Evolutionary conservation across 208 protist genomes (phyloP), one percentile per base, ranked within the genome.

Genomic region (Trypanosoma congolense): DNA sequence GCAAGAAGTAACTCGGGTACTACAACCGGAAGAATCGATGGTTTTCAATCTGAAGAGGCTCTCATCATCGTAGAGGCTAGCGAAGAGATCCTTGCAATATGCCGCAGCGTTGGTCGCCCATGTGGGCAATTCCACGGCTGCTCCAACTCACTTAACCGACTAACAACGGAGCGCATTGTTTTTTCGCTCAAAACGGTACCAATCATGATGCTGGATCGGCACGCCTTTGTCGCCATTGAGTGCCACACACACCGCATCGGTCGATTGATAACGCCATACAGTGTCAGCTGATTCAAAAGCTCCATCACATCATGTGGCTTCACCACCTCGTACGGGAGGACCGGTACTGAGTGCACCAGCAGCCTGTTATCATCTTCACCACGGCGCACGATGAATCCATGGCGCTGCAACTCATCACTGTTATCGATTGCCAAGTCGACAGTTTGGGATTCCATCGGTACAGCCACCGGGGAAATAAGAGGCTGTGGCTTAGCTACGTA

Each of bases 111-210:
- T 3, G 93, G 92, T 19, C 95, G 70, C 21, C 95, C 95, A 63
- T 98, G 95, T n/a, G 95, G 95, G 51, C 93, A 98, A 69, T 83
- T 91, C 93, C 95, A 98, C 40, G 95, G 95, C 47, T 96, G 83
- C 2, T 93, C 75, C n/a, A 97, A 61, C 55, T 68, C 61, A 21
- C 65, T 60, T 21, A 96, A 69, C 18, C 81, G 73, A 24, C 65
- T 56, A 48, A 97, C 68, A 40, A 97, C 77, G 30, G 51, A 65
- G 12, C 66, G 59, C 92, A 97, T 97, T n/a, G 69, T 73, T n/a
- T 64, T 57, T 19, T 71, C 52, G 25, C 69, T 56, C 2, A 97
- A 73, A 21, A 88, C 70, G 4, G 79, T 84, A n/a, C 93, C 92
- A 41, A 97, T 93, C 93, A 97, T 97, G 61, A 97, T 92, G 55